These are phyloP conservation scores for Xylaria longipes DNA, from an alignment of 495 filamentous ascomycete genomes.

Conservation along the genomic window DNA sequence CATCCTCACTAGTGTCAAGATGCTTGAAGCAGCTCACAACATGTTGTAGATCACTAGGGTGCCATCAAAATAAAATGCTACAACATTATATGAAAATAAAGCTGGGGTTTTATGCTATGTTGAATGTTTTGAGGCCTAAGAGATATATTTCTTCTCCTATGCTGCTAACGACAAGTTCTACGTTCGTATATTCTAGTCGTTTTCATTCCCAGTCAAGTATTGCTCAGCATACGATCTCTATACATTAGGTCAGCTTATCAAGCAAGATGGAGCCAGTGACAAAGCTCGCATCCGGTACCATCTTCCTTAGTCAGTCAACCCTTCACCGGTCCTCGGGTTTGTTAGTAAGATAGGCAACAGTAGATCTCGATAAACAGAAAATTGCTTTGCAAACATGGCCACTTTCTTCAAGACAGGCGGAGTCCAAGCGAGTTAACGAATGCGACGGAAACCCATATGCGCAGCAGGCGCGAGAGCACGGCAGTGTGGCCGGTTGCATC, in stretches of 20 bases:
- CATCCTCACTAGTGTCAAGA: neutral
- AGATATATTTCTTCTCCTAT: neutral
- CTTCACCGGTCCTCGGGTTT: neutral
- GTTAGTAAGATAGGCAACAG: neutral
- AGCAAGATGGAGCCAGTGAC: neutral
- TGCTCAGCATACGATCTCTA: neutral
- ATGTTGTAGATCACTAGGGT: neutral
- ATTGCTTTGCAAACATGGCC: neutral
- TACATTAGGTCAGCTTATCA: neutral
- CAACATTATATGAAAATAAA: neutral
- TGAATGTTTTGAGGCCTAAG: neutral
- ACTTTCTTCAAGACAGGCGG: neutral
- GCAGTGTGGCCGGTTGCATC: constrained; percentile 11
- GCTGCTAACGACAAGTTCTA: neutral
- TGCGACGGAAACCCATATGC: neutral
- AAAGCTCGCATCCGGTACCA: no score
- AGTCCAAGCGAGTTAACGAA: neutral
- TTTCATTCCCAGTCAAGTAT: neutral
- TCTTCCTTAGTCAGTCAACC: neutral
- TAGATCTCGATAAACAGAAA: neutral
- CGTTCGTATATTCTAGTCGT: neutral
- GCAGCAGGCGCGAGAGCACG: constrained; percentile 7
- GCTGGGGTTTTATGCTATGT: neutral
- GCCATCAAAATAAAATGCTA: neutral
- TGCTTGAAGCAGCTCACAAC: neutral